Percentiles rank a stretch among this genome's conserved stretches.
Conservation (phyloP, 352 stramenopile genomes). For the Phytophthora fragariaefolia region DNA sequence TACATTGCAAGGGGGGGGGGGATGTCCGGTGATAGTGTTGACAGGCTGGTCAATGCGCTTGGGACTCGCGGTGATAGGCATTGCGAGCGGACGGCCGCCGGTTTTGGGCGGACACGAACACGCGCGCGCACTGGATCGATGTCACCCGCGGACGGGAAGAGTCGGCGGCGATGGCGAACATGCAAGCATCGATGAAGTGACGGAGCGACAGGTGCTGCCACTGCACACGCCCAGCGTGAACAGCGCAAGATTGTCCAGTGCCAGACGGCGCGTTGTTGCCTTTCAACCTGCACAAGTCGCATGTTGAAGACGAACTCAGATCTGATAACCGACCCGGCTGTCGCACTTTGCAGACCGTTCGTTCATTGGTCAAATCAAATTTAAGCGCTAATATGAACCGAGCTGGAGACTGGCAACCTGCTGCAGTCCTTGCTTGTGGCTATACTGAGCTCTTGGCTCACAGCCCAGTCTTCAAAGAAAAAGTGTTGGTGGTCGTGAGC, state of each 20-base stretch:
- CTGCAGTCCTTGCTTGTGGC: too few species aligned
- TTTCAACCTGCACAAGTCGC: slow-evolving; percentile 9
- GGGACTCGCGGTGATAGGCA: background rate
- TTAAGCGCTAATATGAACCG: too few species aligned
- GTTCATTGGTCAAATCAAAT: too few species aligned
- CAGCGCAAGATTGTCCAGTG: background rate
- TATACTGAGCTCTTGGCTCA: too few species aligned
- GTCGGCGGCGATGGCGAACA: background rate
- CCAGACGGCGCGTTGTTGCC: slow-evolving; percentile 21
- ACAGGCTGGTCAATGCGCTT: background rate
- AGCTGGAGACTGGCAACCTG: too few species aligned
- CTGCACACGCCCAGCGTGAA: background rate
- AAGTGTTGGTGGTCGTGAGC: too few species aligned
- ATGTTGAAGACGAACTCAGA: slow-evolving; percentile 41
- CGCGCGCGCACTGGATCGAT: background rate
- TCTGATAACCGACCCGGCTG: slow-evolving; percentile 31
- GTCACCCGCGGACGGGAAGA: background rate
- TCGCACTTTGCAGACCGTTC: slow-evolving; percentile 8
- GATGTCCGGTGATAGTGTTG: background rate
- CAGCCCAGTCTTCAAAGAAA: too few species aligned
- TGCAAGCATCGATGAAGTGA: background rate
- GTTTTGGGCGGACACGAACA: background rate
- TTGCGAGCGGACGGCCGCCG: background rate
- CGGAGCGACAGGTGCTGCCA: background rate
- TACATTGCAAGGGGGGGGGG: too few species aligned